phyloP scores from a whole-genome alignment of 208 protist genomes.

The Wallacemonas rigidus region DNA sequence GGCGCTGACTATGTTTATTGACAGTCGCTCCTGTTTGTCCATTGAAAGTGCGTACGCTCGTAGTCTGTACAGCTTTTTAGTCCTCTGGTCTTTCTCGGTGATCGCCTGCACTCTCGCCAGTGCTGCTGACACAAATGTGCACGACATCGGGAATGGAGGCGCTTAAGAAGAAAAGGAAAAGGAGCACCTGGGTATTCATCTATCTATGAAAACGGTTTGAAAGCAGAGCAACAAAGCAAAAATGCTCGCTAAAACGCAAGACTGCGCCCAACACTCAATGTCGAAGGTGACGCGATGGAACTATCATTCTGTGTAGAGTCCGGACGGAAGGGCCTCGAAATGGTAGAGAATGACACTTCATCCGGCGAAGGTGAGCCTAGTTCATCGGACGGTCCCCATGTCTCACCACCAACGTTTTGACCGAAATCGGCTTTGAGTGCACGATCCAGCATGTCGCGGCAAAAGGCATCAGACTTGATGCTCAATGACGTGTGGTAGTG shows the following conservation, averaged over 20 bases:
- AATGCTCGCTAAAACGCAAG: constrained; percentile 39
- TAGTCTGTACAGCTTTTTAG: no score
- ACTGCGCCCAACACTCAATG: constrained; percentile 61
- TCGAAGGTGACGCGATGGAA: constrained; percentile 37
- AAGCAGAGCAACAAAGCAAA: neutral
- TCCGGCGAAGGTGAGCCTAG: constrained; percentile 41
- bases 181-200: neutral
- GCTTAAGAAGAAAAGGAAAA: neutral
- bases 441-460: constrained; percentile 76
- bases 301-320: constrained; percentile 52
- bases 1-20: no score
- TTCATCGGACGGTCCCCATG: constrained; percentile 37
- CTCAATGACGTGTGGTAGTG: constrained; percentile 87
- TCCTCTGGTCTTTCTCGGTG: no score
- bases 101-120: no score
- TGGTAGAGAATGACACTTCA: constrained; percentile 76
- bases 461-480: constrained; percentile 89
- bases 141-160: no score
- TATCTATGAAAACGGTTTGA: neutral
- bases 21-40: no score
- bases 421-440: constrained; percentile 75
- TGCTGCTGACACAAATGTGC: no score
- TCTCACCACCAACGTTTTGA: constrained; percentile 33
- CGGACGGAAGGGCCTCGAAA: constrained; percentile 52
- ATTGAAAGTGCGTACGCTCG: no score